A percentile compares a stretch with the other conserved stretches of the same genome.
These are phyloP conservation scores for Globisporangium emineosum DNA, from an alignment of 352 stramenopile species.

Conservation along the genomic window DNA sequence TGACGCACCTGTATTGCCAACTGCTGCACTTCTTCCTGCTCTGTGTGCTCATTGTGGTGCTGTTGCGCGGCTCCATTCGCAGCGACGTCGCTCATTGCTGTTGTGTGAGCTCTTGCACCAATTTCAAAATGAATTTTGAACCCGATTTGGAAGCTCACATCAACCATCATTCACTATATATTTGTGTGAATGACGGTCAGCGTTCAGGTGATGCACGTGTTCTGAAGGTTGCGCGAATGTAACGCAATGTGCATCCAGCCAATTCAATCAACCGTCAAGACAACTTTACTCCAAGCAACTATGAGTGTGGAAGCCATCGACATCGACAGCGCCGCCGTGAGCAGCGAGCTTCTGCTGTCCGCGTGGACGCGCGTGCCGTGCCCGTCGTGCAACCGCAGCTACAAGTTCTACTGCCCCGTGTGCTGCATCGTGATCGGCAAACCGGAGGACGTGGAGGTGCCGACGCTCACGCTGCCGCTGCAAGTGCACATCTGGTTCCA, in stretches of 20 bases:
- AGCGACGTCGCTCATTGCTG: background rate
- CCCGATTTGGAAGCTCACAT: background rate
- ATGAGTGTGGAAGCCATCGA: background rate
- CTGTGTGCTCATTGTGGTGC: background rate
- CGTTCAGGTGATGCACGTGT: too few species aligned
- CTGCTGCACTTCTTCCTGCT: background rate
- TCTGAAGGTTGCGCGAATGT: slow-evolving; percentile 1
- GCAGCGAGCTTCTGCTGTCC: slow-evolving; percentile 9
- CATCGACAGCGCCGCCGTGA: slow-evolving; percentile 4
- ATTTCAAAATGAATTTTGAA: background rate
- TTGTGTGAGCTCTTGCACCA: background rate
- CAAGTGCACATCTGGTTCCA: slow-evolving; percentile 85
- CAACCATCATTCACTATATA: background rate
- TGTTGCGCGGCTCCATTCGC: background rate
- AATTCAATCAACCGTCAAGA: too few species aligned
- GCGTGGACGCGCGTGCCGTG: slow-evolving; percentile 61
- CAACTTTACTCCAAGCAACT: background rate
- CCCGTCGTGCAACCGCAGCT: slow-evolving; percentile 68
- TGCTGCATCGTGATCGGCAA: slow-evolving; percentile 67
- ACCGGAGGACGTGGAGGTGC: slow-evolving; percentile 44
- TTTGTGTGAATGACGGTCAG: background rate
- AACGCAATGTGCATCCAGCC: background rate
- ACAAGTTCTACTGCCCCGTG: slow-evolving; percentile 85
- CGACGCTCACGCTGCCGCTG: slow-evolving; percentile 60
- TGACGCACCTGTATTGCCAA: background rate